Conservation (phyloP, 176 grass and related monocot species). For the Zea luxurians region DNA sequence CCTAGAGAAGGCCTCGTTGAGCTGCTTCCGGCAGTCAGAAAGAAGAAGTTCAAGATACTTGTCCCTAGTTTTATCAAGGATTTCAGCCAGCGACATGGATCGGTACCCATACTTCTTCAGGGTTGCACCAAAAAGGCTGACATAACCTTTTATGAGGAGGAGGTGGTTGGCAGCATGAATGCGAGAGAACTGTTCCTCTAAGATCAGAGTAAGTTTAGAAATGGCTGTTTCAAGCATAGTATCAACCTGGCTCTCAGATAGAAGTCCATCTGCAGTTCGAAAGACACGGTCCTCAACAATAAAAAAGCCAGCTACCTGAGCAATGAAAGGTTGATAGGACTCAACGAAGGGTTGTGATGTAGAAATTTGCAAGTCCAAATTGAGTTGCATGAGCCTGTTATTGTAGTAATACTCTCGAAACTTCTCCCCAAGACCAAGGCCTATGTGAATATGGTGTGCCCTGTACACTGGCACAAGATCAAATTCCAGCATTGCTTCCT, state of each 20-base stretch:
- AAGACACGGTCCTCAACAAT: constrained; percentile 71
- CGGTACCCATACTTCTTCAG: constrained; percentile 63
- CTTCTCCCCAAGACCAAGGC: constrained; percentile 66
- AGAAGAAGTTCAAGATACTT: constrained; percentile 66
- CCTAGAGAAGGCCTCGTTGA: constrained; percentile 49
- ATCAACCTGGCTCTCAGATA: constrained; percentile 73
- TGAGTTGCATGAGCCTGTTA: constrained; percentile 77
- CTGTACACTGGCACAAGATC: constrained; percentile 71
- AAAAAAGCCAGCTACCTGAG: constrained; percentile 84
- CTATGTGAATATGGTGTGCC: constrained; percentile 56
- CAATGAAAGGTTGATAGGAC: constrained; percentile 63
- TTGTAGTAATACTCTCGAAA: constrained; percentile 76
- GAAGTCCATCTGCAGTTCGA: constrained; percentile 66
- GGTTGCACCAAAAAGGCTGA: constrained; percentile 59
- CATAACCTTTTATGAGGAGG: constrained; percentile 68
- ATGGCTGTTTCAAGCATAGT: constrained; percentile 63
- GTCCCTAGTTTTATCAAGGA: constrained; percentile 69
- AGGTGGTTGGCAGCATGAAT: constrained; percentile 64
- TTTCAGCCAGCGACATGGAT: constrained; percentile 47
- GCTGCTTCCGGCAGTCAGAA: constrained; percentile 62
- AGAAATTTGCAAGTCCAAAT: constrained; percentile 78
- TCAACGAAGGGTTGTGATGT: constrained; percentile 68
- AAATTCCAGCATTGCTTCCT: constrained; percentile 61
- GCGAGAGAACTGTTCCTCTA: constrained; percentile 65
- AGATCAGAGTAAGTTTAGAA: constrained; percentile 59